Evolutionary conservation across 768 basidiomycete genomes (phyloP).

Genomic region (Dacryopinax primogenitus): DNA sequence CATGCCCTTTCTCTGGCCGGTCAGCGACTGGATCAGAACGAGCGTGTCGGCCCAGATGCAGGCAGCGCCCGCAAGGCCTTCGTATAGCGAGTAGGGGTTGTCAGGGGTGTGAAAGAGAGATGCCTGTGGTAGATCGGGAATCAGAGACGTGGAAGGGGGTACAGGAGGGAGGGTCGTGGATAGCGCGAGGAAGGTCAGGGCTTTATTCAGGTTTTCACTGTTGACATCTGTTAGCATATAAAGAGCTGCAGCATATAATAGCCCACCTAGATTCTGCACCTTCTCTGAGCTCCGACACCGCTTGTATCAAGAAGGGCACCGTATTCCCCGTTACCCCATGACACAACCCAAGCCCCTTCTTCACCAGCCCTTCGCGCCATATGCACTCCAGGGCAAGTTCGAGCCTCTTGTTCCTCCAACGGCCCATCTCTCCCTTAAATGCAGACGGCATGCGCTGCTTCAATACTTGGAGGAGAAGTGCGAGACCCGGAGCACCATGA

Average conservation of each 20-base stretch:
- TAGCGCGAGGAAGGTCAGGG: neutral
- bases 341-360: neutral
- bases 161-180: neutral
- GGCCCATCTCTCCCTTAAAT: neutral
- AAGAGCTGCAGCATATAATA: neutral
- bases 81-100: neutral
- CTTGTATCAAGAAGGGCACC: neutral
- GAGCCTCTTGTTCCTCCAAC: neutral
- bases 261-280: neutral
- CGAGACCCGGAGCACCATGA: neutral
- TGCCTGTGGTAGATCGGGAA: neutral
- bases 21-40: neutral
- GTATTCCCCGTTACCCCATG: neutral
- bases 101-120: constrained; percentile 3
- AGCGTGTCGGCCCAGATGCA: neutral
- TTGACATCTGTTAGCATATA: neutral
- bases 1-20: neutral
- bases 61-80: neutral
- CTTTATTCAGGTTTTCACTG: neutral
- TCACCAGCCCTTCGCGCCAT: neutral
- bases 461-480: neutral
- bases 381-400: neutral
- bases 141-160: neutral
- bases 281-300: neutral
- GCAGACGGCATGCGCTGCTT: neutral